Base-by-base conservation (phyloP, 257 asterid species). In the Petrea volubilis region DNA sequence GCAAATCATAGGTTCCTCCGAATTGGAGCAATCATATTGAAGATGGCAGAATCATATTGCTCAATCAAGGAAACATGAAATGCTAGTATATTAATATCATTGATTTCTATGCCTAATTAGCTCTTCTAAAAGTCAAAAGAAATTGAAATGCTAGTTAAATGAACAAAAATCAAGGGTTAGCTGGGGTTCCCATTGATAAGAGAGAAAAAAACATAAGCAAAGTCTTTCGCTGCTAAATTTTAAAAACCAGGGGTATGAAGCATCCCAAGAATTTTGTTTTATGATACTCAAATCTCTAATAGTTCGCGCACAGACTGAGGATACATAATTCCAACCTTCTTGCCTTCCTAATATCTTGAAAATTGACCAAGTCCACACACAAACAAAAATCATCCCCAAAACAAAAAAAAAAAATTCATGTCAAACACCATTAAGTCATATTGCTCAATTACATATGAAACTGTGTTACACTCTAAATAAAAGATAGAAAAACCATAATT, bases 281-380 rank as follows among this genome's bases (percentile, higher is more conserved):
- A 15, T 13, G 11, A 23, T 40, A 43, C 51, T 60, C 4, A 36
- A 25, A 60, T 20, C 7, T 61, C 18, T 44, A 18, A 3, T n/a
- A n/a, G n/a, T n/a, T 31, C 7, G 7, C 3, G 38, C 3, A 47
- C 17, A 67, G 64, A 46, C 5, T 18, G 11, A 9, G 29, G 3
- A 29, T 55, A 63, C 46, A 6, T 46, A 38, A 55, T 40, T 68
- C 65, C 20, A 68, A 23, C 38, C 21, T 62, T 23, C 20, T 63
- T 27, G 20, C 27, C 38, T 38, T 15, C 58, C 24, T 64, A 46
- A 44, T n/a, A 25, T 27, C 58, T 44, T 23, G 13, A 44, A 27
- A 47, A 41, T 52, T 21, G 53, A 33, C 63, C 62, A 21, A 55
- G 6, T 53, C 29, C 21, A 40, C 50, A 62, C 65, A 73, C 24